A percentile compares a stretch with the other conserved stretches of the same genome.
These are phyloP conservation scores for Cardamine resedifolia DNA, from an alignment of 345 rosid genomes.

Conservation along the genomic window DNA sequence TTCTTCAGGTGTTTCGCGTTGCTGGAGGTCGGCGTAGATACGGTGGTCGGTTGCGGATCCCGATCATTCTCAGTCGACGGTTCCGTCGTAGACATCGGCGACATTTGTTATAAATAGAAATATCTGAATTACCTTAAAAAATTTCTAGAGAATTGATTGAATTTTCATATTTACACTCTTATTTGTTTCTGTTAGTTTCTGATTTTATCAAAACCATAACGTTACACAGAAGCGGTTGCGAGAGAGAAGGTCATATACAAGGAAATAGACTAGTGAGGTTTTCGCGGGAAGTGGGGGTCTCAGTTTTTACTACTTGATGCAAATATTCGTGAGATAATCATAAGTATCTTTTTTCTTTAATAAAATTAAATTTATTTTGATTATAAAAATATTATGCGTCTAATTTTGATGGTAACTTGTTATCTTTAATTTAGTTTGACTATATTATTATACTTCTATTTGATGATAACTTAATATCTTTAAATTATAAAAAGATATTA, in stretches of 20 bases:
- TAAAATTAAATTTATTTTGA: no score
- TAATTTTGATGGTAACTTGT: neutral
- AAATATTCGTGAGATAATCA: neutral
- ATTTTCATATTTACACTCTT: conserved; percentile 19
- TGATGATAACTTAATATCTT: neutral
- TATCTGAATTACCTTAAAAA: neutral
- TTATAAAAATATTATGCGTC: neutral
- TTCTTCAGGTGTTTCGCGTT: conserved; percentile 54
- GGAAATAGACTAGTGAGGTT: conserved; percentile 45
- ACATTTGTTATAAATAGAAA: neutral
- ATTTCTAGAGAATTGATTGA: neutral
- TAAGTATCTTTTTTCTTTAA: no score
- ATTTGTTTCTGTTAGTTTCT: neutral
- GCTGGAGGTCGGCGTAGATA: conserved; percentile 28
- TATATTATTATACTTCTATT: neutral
- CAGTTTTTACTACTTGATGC: conserved; percentile 2
- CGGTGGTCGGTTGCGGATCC: conserved; percentile 25
- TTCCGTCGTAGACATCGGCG: conserved; percentile 41
- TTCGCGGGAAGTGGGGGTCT: conserved; percentile 59
- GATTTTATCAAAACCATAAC: conserved; percentile 23
- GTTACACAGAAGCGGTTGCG: conserved; percentile 32
- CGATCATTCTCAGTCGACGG: conserved; percentile 33
- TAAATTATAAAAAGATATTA: neutral
- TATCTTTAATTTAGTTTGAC: no score
- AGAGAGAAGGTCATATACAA: conserved; percentile 3